phyloP scores from a whole-genome alignment of 805 yeast species.

The Hanseniaspora clermontiae region DNA sequence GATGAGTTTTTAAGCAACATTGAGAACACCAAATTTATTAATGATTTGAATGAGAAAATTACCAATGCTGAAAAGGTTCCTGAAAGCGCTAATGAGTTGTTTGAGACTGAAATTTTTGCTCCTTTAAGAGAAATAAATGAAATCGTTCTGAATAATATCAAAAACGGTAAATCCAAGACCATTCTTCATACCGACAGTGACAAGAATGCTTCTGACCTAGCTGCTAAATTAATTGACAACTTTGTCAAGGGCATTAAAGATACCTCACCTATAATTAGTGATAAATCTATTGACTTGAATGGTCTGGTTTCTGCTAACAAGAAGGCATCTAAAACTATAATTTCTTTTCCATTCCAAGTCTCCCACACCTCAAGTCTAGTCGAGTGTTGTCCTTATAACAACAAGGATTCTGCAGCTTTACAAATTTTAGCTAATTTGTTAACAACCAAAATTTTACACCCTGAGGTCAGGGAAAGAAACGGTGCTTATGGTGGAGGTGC shows the following conservation, averaged over 20 bases:
- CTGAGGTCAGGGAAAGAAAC: constrained; percentile 85
- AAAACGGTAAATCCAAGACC: constrained; percentile 25
- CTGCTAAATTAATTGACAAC: background rate
- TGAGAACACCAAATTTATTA: constrained; percentile 59
- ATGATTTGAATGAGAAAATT: constrained; percentile 34
- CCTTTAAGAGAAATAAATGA: constrained; percentile 38
- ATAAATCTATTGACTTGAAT: constrained; percentile 13
- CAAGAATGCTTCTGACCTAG: constrained; percentile 19
- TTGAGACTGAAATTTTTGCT: constrained; percentile 36
- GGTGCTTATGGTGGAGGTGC: constrained; percentile 99
- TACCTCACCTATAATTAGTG: background rate
- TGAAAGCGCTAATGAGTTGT: constrained; percentile 39
- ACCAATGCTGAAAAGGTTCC: constrained; percentile 38
- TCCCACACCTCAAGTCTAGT: constrained; percentile 63
- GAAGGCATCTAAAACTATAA: constrained; percentile 31
- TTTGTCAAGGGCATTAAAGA: background rate
- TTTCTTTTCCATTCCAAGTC: constrained; percentile 77
- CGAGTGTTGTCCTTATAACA: constrained; percentile 52
- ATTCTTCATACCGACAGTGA: constrained; percentile 49
- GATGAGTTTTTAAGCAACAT: constrained; percentile 62
- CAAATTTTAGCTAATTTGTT: constrained; percentile 70
- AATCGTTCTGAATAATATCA: constrained; percentile 27
- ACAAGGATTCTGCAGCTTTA: constrained; percentile 70
- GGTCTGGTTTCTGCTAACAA: constrained; percentile 15
- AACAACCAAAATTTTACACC: constrained; percentile 73